Base-by-base conservation (phyloP, 2,329 filamentous ascomycete species). In the Sporothrix variecibatus region DNA sequence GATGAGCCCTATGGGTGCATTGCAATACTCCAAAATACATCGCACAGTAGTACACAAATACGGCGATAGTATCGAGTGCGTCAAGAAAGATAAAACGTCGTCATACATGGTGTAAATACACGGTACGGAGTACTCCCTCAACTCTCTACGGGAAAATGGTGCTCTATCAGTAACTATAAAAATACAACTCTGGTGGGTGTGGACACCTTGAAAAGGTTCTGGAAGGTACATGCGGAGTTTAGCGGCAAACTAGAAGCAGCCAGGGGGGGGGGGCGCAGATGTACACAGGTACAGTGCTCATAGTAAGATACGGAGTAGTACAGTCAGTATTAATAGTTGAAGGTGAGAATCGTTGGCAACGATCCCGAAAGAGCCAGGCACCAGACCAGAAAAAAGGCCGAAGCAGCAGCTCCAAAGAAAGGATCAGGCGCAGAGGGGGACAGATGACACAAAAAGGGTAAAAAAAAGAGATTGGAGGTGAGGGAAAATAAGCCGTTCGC, bases 351-450 rank as follows among this genome's bases (percentile, higher is more conserved):
- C 9, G 62, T 23, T 46, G 23, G 56, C 20, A 53, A 60, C 60
- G 60, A 56, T 70, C 62, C 23, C 31, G 64, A 53, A 72, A 28
- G 70, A 62, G 31, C 62, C 62, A 69, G 64, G 53, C 64, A 72
- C 70, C 26, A 46, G 53, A 74, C 62, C 26, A 69, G 26, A 46
- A 34, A 58, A 56, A 49, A 26, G 34, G 53, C 28, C 28, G 46
- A 64, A 53, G 65, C 40, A 26, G 38, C 28, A 58, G 64, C 46
- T 20, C 11, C 38, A 38, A 56, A 70, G 31, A 70, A 56, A 65
- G 34, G 34, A 65, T 65, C n/a, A 43, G 60, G 60, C 60, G 60
- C 60, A 65, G 62, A 17, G 8, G n/a, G 9, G 62, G 38, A 46
- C n/a, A 34, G 17, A 46, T 68, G 15, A 31, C 15, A 34, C 65